Base-by-base conservation (phyloP, 495 filamentous ascomycete species). In the Xylaria nigripes region DNA sequence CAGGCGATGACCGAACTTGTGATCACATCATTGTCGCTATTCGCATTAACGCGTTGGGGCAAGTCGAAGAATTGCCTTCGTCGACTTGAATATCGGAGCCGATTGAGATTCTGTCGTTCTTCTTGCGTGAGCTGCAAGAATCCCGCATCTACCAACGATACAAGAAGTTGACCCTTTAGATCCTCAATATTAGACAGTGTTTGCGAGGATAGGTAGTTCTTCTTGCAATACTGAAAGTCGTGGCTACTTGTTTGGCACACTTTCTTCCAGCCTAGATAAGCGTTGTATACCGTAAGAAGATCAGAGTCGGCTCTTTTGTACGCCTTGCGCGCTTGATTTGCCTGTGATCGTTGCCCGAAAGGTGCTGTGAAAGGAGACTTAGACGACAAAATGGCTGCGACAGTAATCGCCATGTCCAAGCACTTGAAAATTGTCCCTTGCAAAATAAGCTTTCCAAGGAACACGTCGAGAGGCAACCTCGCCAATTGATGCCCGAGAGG, bases 341-440 rank as follows among this genome's bases (percentile, higher is more conserved):
- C 89, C 61, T 93, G 89, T 16, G 77, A 76, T 45, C 85, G 83
- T 15, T 89, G 85, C 1, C 89, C 90, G 63, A 95, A 86, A 0
- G 91, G 84, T 19, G 86, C 85, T 2, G 87, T 76, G 62, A 98
- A 98, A 0, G 92, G 93, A 1, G 90, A 95, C 67, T 96, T 98
- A 16, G 90, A 94, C 1, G 90, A 94, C 13, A 98, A 67, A 41
- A 95, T 89, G 2, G 93, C 92, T 2, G 93, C 93, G 53, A 95
- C 87, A 15, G 89, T 96, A 52, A 96, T 76, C 15, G 85, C 80
- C 56, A 87, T 89, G 71, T 97, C 93, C 0, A 98, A 77, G 62
- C 90, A 96, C 57, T 86, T 85, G 74, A 94, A 96, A 53, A 92
- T 81, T 1, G 79, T 78, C 0, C 88, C 89, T 23, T 92, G 76